Percentiles rank a stretch among this genome's conserved stretches.
phyloP scores from a whole-genome alignment of 495 filamentous ascomycete species.

The Hyaloscypha bicolor region DNA sequence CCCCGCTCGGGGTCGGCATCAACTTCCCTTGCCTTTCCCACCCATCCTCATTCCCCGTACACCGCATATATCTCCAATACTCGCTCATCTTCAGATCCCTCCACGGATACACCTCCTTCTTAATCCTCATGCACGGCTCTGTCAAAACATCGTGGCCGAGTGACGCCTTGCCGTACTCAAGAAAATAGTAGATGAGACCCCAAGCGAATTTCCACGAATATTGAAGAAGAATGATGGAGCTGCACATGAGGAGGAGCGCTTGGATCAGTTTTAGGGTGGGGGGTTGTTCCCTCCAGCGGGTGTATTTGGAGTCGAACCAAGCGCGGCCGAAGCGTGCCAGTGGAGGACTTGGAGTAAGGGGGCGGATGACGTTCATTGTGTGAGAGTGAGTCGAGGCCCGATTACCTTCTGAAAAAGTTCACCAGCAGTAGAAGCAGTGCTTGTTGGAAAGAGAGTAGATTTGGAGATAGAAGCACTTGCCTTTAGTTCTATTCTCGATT shows the following conservation, averaged over 20 bases:
- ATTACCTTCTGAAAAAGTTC: neutral
- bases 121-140: neutral
- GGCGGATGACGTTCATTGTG: neutral
- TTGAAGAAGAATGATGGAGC: neutral
- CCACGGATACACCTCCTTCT: neutral
- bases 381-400: neutral
- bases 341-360: neutral
- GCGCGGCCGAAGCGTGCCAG: neutral
- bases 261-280: neutral
- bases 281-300: neutral
- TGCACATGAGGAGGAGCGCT: neutral
- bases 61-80: neutral
- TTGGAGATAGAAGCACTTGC: no score
- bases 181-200: neutral
- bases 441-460: no score
- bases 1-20: neutral
- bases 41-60: neutral
- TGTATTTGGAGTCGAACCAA: neutral
- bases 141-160: neutral
- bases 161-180: neutral
- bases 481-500: no score
- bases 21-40: neutral
- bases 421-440: neutral
- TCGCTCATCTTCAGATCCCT: neutral
- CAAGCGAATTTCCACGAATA: neutral